These are phyloP conservation scores for Malassezia nana DNA, from an alignment of 1,284 basidiomycete species.

Conservation along the genomic window DNA sequence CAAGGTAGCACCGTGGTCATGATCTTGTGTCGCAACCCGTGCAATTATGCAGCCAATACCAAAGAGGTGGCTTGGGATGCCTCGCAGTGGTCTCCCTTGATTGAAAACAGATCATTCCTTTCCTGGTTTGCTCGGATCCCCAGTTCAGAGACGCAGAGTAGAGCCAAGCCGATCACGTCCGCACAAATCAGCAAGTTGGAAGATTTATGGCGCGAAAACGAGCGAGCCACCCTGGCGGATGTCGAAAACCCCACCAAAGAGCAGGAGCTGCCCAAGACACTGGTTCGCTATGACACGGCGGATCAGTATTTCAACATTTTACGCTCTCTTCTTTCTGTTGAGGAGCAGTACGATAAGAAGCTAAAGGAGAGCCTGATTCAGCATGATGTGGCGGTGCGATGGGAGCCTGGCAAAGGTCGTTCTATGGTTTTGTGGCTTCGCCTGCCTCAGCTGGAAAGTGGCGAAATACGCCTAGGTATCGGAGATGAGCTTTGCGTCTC, in stretches of 20 bases:
- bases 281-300: conserved; percentile 84
- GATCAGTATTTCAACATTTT: conserved; percentile 99
- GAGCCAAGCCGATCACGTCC: conserved; percentile 90
- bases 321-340: conserved; percentile 95
- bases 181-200: conserved; percentile 93
- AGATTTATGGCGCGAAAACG: conserved; percentile 95
- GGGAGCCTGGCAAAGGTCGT: conserved; percentile 72
- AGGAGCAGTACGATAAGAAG: conserved; percentile 96
- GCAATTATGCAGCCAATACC: conserved; percentile 73
- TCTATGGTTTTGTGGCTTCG: conserved; percentile 94
- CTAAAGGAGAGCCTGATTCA: conserved; percentile 98
- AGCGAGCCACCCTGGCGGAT: conserved; percentile 85
- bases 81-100: conserved; percentile 91
- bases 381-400: conserved; percentile 85
- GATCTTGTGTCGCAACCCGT: conserved; percentile 96
- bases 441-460: conserved; percentile 91
- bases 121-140: conserved; percentile 98
- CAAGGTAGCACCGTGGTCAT: conserved; percentile 98
- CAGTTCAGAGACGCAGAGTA: conserved; percentile 83
- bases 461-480: conserved; percentile 89
- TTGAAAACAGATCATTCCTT: conserved; percentile 93
- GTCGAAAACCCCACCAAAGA: conserved; percentile 70
- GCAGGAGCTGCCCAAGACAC: conserved; percentile 73
- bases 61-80: conserved; percentile 99
- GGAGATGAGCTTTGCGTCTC: conserved; percentile 83